phyloP scores from a whole-genome alignment of 2,329 filamentous ascomycete genomes.

The Pyrenophora graminea region DNA sequence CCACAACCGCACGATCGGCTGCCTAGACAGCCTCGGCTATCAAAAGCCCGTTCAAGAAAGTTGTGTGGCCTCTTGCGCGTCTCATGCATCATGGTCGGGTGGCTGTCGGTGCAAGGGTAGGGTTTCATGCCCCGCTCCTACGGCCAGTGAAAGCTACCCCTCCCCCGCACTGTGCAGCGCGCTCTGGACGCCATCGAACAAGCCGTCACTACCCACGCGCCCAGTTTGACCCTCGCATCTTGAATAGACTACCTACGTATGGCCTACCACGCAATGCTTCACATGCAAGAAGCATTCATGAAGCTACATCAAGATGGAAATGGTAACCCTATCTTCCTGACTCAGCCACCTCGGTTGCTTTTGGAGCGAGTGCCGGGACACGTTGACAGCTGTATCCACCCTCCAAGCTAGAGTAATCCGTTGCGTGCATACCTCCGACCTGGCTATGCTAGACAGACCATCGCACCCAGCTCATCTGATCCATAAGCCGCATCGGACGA shows the following conservation, averaged over 20 bases:
- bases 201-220: conserved; percentile 21
- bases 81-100: conserved; percentile 16
- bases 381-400: conserved; percentile 1
- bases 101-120: conserved; percentile 28
- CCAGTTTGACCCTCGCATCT: conserved; percentile 15
- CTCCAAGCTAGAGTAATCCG: conserved; percentile 7
- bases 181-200: conserved; percentile 9
- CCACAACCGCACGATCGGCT: conserved; percentile 17
- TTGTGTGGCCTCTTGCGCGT: conserved; percentile 28
- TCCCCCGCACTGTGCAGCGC: conserved; percentile 35
- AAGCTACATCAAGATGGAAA: conserved; percentile 27
- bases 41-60: conserved; percentile 32
- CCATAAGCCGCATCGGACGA: conserved; percentile 29
- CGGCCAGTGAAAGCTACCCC: conserved; percentile 38
- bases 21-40: conserved; percentile 38
- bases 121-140: conserved; percentile 35
- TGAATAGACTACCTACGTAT: conserved; percentile 17
- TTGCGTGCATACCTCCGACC: not conserved
- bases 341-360: conserved; percentile 37
- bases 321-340: conserved; percentile 22
- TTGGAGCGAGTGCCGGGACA: conserved; percentile 39
- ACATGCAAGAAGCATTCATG: conserved; percentile 7
- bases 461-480: conserved; percentile 21
- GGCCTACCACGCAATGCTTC: not conserved
- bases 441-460: not conserved